Conservation (phyloP, 768 basidiomycete species). For the Hebeloma cylindrosporum region DNA sequence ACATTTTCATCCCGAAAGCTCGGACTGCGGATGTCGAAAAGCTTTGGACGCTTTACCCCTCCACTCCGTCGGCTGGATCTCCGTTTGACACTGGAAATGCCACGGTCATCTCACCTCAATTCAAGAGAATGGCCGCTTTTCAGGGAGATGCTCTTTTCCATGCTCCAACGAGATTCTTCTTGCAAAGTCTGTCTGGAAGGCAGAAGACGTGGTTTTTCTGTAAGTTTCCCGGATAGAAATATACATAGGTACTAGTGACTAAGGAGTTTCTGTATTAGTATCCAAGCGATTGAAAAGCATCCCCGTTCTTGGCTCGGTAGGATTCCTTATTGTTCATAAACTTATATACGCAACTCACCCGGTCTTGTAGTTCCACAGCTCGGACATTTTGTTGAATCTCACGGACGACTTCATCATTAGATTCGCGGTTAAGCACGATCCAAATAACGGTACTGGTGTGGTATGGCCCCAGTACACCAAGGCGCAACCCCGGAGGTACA, state of each 20-base stretch:
- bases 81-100: conserved; percentile 8
- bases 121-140: conserved; percentile 49
- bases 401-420: conserved; percentile 45
- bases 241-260: too few relatives aligned
- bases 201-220: conserved; percentile 46
- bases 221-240: too few relatives aligned
- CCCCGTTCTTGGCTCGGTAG: too few relatives aligned
- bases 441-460: conserved; percentile 39
- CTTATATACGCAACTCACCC: too few relatives aligned
- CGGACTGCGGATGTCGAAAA: conserved; percentile 8
- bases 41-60: conserved; percentile 12
- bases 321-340: too few relatives aligned
- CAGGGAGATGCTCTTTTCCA: conserved; percentile 52
- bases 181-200: conserved; percentile 36
- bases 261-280: too few relatives aligned
- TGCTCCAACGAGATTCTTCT: conserved; percentile 47
- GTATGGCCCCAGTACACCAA: conserved; percentile 49
- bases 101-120: conserved; percentile 29
- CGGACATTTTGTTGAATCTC: conserved; percentile 38
- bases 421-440: conserved; percentile 43
- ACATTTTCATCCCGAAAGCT: conserved; percentile 20
- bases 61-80: conserved; percentile 10
- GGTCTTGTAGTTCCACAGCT: conserved; percentile 44
- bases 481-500: too few relatives aligned
- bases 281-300: too few relatives aligned